These are phyloP conservation scores for Ilex paraguariensis DNA, from an alignment of 305 asterid genomes.

Conservation along the genomic window DNA sequence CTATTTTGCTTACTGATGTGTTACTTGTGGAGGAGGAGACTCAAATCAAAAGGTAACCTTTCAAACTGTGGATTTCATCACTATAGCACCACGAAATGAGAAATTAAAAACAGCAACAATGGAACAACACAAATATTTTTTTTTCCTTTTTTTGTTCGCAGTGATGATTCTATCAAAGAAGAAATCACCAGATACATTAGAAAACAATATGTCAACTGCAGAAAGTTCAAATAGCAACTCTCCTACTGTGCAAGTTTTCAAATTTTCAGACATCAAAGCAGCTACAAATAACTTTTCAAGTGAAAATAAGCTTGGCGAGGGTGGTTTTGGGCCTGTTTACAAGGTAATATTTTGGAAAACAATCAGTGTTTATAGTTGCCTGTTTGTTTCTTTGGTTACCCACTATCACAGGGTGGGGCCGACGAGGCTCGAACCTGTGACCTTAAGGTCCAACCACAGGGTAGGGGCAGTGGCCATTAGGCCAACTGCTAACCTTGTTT, in stretches of 20 bases:
- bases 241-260: constrained; percentile 16
- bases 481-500: no score
- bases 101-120: not conserved
- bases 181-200: constrained; percentile 1
- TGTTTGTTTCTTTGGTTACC: no score
- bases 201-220: not conserved
- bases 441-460: no score
- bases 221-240: not conserved
- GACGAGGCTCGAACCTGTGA: no score
- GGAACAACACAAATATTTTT: not conserved
- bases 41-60: not conserved
- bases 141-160: not conserved
- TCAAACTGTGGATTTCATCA: no score
- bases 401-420: no score
- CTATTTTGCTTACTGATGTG: not conserved
- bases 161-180: not conserved
- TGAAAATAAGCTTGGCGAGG: constrained; percentile 28
- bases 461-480: no score
- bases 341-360: constrained; percentile 18
- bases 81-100: constrained; percentile 2
- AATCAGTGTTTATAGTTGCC: no score
- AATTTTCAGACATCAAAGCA: constrained; percentile 17
- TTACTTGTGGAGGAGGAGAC: not conserved
- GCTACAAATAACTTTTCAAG: constrained; percentile 24
- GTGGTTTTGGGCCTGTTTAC: constrained; percentile 39